Percentiles rank a stretch among this genome's conserved stretches.
Conservation (phyloP, 345 rosid genomes). For the Acer campestre region DNA sequence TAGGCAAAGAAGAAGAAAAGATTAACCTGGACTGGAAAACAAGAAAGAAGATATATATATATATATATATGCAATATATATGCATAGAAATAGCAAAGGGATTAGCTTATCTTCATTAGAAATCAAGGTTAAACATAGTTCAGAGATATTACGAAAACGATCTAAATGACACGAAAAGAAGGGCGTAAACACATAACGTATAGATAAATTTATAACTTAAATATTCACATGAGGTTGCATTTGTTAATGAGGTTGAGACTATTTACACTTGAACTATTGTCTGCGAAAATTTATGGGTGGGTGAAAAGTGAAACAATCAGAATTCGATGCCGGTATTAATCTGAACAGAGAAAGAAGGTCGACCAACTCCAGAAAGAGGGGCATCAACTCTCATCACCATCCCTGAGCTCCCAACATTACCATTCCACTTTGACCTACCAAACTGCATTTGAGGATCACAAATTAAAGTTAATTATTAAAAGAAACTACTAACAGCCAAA, state of each 20-base stretch:
- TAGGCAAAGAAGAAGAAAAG: constrained; percentile 33
- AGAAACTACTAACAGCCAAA: not conserved
- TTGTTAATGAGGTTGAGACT: constrained; percentile 13
- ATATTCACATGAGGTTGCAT: constrained; percentile 31
- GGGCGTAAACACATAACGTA: too few relatives aligned
- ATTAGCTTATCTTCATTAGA: constrained; percentile 63
- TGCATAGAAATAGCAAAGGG: constrained; percentile 58
- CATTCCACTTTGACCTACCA: constrained; percentile 96
- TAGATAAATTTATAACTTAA: not conserved
- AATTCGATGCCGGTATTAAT: constrained; percentile 81
- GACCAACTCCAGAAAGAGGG: constrained; percentile 59
- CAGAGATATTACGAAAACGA: too few relatives aligned
- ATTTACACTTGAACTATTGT: constrained; percentile 39
- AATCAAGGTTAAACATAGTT: constrained; percentile 68
- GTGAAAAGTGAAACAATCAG: constrained; percentile 33
- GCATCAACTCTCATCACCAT: constrained; percentile 74
- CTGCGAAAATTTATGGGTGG: not conserved
- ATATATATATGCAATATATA: constrained; percentile 24
- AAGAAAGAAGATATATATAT: constrained; percentile 44
- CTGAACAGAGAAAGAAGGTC: constrained; percentile 77
- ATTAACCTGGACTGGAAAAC: constrained; percentile 56
- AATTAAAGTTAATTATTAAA: not conserved
- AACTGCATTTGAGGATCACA: constrained; percentile 43
- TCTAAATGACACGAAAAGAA: too few relatives aligned
- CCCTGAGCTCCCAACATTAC: constrained; percentile 81